A percentile compares a stretch with the other conserved stretches of the same genome.
Evolutionary conservation across 768 basidiomycete genomes (phyloP).

Genomic region (Xerocomellus amylosporus): DNA sequence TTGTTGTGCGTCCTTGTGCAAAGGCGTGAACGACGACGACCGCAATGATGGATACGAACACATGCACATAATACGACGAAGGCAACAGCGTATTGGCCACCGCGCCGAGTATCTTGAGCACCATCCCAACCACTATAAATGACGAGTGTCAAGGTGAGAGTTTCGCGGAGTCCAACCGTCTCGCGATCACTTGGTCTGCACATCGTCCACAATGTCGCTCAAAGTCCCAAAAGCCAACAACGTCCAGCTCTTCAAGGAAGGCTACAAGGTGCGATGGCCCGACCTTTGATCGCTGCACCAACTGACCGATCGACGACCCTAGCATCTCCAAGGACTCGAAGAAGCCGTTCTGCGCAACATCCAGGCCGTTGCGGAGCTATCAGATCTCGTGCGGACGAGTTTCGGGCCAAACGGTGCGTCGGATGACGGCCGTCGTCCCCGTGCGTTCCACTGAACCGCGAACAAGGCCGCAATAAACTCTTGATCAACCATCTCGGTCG

Average conservation of each 20-base stretch:
- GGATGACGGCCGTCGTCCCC: not conserved
- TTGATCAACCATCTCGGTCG: constrained; percentile 95
- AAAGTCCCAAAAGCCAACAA: constrained; percentile 91
- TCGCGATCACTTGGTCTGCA: not conserved
- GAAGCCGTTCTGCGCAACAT: constrained; percentile 98
- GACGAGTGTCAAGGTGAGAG: not conserved
- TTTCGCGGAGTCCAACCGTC: constrained; percentile 15
- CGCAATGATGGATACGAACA: constrained; percentile 40
- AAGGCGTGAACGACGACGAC: constrained; percentile 54
- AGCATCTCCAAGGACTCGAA: constrained; percentile 87
- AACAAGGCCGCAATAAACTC: constrained; percentile 89
- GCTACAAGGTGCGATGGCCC: constrained; percentile 72
- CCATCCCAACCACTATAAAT: constrained; percentile 39
- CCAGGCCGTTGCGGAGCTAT: constrained; percentile 91
- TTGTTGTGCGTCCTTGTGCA: constrained; percentile 68
- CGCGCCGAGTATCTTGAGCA: constrained; percentile 47
- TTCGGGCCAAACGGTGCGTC: constrained; percentile 92
- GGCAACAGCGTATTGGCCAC: constrained; percentile 47
- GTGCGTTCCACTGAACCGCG: constrained; percentile 2
- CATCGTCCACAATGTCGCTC: constrained; percentile 64
- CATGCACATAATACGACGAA: constrained; percentile 56
- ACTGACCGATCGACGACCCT: constrained; percentile 10
- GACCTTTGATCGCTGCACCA: not conserved
- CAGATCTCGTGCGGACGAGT: constrained; percentile 92
- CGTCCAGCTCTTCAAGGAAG: constrained; percentile 94